A percentile compares a stretch with the other conserved stretches of the same genome.
These are phyloP conservation scores for Trypanosoma platydactyli DNA, from an alignment of 208 protist species.

Conservation along the genomic window DNA sequence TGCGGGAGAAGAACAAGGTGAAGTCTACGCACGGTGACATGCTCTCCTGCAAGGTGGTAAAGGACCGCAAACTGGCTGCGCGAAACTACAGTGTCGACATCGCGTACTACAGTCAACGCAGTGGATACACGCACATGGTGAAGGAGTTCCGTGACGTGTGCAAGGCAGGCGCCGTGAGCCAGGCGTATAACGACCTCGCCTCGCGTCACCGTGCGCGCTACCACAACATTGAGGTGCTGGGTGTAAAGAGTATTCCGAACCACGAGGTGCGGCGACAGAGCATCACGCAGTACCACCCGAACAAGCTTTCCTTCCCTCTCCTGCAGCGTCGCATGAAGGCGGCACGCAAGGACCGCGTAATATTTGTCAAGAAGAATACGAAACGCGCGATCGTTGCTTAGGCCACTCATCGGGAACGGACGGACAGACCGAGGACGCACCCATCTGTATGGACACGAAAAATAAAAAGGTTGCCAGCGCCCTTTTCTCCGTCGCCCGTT, in stretches of 20 bases:
- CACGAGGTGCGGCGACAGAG: slow-evolving; percentile 68
- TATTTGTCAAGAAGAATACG: slow-evolving; percentile 85
- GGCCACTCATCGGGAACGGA: too few relatives aligned
- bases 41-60: slow-evolving; percentile 92
- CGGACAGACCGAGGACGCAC: too few relatives aligned
- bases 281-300: slow-evolving; percentile 79
- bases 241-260: slow-evolving; percentile 88
- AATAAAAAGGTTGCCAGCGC: too few relatives aligned
- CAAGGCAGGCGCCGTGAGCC: slow-evolving; percentile 94
- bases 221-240: slow-evolving; percentile 96
- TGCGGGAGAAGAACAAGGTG: slow-evolving; percentile 97
- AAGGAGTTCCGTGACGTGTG: slow-evolving; percentile 99
- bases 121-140: slow-evolving; percentile 99
- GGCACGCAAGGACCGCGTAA: slow-evolving; percentile 41
- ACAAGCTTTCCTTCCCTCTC: slow-evolving; percentile 94
- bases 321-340: slow-evolving; percentile 36
- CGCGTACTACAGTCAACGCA: slow-evolving; percentile 98
- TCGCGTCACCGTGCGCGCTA: slow-evolving; percentile 95
- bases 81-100: slow-evolving; percentile 99
- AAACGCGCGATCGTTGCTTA: slow-evolving; percentile 35
- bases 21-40: slow-evolving; percentile 98
- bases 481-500: background rate
- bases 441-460: too few relatives aligned
- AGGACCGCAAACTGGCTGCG: slow-evolving; percentile 95
- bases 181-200: slow-evolving; percentile 98